Evolutionary conservation across 192 early-diverging fungal species (phyloP).

Genomic region (Geranomyces michiganensis): DNA sequence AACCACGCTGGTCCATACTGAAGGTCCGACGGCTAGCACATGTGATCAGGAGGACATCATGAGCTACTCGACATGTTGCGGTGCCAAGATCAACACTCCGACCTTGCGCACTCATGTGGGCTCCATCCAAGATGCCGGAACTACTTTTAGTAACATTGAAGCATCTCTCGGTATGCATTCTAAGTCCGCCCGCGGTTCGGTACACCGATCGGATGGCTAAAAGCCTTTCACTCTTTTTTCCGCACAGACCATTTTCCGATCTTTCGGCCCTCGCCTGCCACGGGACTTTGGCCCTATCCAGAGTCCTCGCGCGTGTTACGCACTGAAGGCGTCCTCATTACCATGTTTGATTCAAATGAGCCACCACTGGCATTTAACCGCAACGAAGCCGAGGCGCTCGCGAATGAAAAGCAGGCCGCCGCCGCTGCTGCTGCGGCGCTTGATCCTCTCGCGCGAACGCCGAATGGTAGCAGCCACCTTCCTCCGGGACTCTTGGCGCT

Average conservation of each 20-base stretch:
- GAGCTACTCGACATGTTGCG: constrained; percentile 20
- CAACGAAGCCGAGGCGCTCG: neutral
- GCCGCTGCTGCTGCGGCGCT: neutral
- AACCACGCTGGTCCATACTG: neutral
- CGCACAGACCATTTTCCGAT: constrained; percentile 9
- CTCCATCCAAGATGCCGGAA: neutral
- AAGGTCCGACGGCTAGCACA: neutral
- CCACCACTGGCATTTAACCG: constrained; percentile 18
- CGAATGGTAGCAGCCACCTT: neutral
- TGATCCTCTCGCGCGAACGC: neutral
- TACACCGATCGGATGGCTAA: no score
- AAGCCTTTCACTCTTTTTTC: neutral
- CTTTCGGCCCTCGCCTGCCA: constrained; percentile 3
- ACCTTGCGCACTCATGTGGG: neutral
- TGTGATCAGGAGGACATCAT: constrained; percentile 2
- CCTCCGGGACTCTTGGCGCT: neutral
- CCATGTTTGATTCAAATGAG: constrained; percentile 22
- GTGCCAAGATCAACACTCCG: neutral
- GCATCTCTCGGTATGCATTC: neutral
- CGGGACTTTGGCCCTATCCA: constrained; percentile 27
- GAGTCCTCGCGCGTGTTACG: constrained; percentile 10
- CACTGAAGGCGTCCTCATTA: constrained; percentile 13
- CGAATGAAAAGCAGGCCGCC: neutral
- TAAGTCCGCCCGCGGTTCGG: neutral
- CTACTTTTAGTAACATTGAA: neutral